phyloP scores from a whole-genome alignment of 768 basidiomycete species.

The Leccinum olivaceopallidum region DNA sequence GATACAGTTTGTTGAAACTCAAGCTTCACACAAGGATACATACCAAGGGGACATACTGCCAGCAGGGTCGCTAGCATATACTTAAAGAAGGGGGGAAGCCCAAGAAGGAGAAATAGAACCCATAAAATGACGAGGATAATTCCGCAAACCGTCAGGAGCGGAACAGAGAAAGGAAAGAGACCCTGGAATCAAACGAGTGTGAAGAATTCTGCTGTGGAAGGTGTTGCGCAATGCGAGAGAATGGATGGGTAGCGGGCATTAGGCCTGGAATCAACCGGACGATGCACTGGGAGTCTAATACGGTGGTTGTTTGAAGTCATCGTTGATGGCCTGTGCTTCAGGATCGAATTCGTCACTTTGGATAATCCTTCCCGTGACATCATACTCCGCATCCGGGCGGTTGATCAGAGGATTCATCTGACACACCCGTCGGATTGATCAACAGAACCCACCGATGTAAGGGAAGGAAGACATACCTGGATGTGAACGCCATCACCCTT shows the following conservation, averaged over 20 bases:
- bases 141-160: background rate
- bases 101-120: slow-evolving; percentile 3
- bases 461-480: slow-evolving; percentile 41
- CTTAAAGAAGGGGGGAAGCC: background rate
- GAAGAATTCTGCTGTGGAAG: background rate
- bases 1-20: background rate
- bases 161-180: slow-evolving; percentile 1
- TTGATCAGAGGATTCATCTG: slow-evolving; percentile 70
- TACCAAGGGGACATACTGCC: background rate
- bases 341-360: slow-evolving; percentile 51
- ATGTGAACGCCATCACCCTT: slow-evolving; percentile 57
- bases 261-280: background rate
- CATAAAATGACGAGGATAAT: background rate
- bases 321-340: slow-evolving; percentile 57
- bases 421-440: slow-evolving; percentile 8
- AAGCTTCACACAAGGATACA: background rate
- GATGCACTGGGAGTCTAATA: slow-evolving; percentile 28
- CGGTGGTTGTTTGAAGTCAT: slow-evolving; percentile 64
- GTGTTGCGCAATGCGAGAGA: background rate
- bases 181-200: background rate
- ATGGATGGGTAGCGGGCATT: background rate
- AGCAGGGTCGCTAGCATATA: background rate
- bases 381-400: slow-evolving; percentile 50
- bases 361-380: slow-evolving; percentile 53
- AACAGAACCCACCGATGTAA: background rate